These are phyloP conservation scores for Tricholoma bakamatsutake DNA, from an alignment of 768 basidiomycete genomes.

Conservation along the genomic window DNA sequence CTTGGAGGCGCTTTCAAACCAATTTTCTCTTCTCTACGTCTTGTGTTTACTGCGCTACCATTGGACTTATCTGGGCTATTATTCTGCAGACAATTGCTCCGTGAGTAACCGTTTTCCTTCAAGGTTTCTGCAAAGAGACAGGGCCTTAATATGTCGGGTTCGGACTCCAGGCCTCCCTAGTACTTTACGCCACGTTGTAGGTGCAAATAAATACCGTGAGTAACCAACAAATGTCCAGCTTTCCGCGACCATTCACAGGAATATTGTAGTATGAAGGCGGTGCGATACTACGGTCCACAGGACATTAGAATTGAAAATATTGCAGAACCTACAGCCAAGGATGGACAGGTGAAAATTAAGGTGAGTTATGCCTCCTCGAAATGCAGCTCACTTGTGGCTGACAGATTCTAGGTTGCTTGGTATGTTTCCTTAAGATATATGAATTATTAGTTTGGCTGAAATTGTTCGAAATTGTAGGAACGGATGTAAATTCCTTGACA, in stretches of 20 bases:
- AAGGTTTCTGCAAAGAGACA: background rate
- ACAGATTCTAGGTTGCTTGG: background rate
- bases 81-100: background rate
- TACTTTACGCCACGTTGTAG: background rate
- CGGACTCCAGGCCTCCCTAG: background rate
- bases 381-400: background rate
- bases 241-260: background rate
- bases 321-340: constrained; percentile 25
- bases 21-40: background rate
- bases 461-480: background rate
- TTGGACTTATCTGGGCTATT: background rate
- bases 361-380: constrained; percentile 14
- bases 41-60: background rate
- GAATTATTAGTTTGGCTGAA: background rate
- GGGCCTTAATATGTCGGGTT: background rate
- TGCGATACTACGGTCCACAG: constrained; percentile 35
- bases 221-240: background rate
- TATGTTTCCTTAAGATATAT: background rate
- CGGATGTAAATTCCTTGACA: background rate
- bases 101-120: background rate
- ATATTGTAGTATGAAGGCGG: constrained; percentile 31
- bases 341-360: constrained; percentile 36
- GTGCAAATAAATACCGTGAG: background rate
- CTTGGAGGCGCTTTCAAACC: background rate
- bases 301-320: constrained; percentile 37